phyloP scores from a whole-genome alignment of 345 rosid species.

The Populus nigra region DNA sequence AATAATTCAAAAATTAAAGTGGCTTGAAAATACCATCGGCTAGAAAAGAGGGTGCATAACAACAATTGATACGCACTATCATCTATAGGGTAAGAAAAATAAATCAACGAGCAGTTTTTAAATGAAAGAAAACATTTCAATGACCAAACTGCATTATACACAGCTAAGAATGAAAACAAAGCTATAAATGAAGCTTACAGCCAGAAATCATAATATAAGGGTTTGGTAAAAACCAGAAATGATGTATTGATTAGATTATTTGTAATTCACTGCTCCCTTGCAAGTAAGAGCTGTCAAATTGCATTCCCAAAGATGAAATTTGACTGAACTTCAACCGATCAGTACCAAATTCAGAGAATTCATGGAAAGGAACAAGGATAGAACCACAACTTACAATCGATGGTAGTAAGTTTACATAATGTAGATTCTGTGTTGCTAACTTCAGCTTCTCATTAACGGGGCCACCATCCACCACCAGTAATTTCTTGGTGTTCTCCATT shows the following conservation, averaged over 20 bases:
- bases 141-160: too few relatives aligned
- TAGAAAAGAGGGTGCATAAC: background rate
- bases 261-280: too few relatives aligned
- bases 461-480: constrained; percentile 76
- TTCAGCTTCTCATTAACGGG: constrained; percentile 76
- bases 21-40: background rate
- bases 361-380: background rate
- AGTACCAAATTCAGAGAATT: background rate
- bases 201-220: too few relatives aligned
- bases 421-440: constrained; percentile 86
- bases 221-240: too few relatives aligned
- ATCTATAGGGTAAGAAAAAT: background rate
- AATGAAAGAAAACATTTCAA: too few relatives aligned
- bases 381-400: constrained; percentile 67
- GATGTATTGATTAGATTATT: too few relatives aligned
- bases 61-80: too few relatives aligned
- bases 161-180: too few relatives aligned
- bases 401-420: constrained; percentile 77
- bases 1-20: background rate
- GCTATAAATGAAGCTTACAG: too few relatives aligned
- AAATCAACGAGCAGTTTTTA: background rate
- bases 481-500: constrained; percentile 80
- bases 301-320: background rate
- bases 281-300: too few relatives aligned
- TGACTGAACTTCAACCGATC: background rate